These are phyloP conservation scores for Rhizopus arrhizus DNA, from an alignment of 371 early-diverging fungal genomes.

Conservation along the genomic window DNA sequence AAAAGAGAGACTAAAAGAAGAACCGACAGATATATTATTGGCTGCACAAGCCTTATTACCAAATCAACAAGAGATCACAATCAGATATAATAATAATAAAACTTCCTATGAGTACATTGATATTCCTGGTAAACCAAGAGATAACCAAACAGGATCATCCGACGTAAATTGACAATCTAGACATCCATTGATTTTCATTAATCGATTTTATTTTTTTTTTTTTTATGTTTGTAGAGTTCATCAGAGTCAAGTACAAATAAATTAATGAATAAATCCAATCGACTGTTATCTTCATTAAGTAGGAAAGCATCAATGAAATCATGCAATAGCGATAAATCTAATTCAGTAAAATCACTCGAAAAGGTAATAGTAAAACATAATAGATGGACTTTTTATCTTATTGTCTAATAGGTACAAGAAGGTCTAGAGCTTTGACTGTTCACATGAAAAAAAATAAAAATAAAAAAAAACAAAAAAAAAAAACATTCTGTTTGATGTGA, in stretches of 20 bases:
- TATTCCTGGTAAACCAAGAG: constrained; percentile 38
- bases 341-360: constrained; percentile 30
- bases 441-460: no score
- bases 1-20: constrained; percentile 9
- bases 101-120: constrained; percentile 49
- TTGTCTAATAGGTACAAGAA: no score
- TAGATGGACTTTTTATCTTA: no score
- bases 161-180: neutral
- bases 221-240: no score
- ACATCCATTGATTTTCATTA: neutral
- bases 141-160: neutral
- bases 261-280: constrained; percentile 15
- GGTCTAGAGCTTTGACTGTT: no score
- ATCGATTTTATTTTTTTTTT: no score
- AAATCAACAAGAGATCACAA: constrained; percentile 19
- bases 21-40: constrained; percentile 39
- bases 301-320: constrained; percentile 34
- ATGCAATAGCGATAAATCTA: constrained; percentile 17
- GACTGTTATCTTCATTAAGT: constrained; percentile 32
- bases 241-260: constrained; percentile 18
- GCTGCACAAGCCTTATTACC: constrained; percentile 43
- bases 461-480: no score
- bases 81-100: neutral
- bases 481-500: no score
- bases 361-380: constrained; percentile 20